These are phyloP conservation scores for Floccularia luteovirens DNA, from an alignment of 768 basidiomycete genomes.

Conservation along the genomic window DNA sequence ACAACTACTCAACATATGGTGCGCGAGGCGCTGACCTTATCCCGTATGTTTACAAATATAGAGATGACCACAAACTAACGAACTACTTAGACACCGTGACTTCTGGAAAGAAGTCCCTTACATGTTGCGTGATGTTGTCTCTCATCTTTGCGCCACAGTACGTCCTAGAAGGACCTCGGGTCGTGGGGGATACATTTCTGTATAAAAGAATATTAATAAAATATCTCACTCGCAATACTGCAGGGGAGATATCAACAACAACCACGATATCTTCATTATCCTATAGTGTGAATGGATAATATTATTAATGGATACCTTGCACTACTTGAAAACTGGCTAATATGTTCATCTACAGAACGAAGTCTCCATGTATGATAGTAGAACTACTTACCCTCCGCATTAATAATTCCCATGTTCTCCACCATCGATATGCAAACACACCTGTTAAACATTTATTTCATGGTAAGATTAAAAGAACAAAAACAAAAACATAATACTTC, in stretches of 20 bases:
- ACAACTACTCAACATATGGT: conserved; percentile 85
- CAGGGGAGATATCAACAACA: background rate
- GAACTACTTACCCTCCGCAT: background rate
- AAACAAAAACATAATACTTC: background rate
- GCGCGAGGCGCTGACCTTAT: conserved; percentile 77
- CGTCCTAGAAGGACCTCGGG: conserved; percentile 56
- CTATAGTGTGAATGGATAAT: background rate
- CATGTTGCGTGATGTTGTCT: conserved; percentile 70
- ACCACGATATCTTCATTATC: background rate
- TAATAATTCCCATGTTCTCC: background rate
- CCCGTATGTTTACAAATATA: conserved; percentile 46
- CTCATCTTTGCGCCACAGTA: conserved; percentile 69
- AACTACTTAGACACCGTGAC: conserved; percentile 62
- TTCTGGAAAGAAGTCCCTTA: conserved; percentile 90
- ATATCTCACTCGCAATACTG: background rate
- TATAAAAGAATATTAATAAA: conserved; percentile 30
- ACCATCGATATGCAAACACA: background rate
- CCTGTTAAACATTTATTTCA: background rate
- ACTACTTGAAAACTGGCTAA: background rate
- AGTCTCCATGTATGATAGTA: background rate
- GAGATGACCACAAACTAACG: conserved; percentile 4
- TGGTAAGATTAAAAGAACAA: background rate
- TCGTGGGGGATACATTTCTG: conserved; percentile 72
- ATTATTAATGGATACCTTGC: background rate
- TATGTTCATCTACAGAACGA: background rate